Percentiles rank a stretch among this genome's conserved stretches.
Evolutionary conservation across 352 stramenopile genomes (phyloP).

Genomic region (Globisporangium polare): DNA sequence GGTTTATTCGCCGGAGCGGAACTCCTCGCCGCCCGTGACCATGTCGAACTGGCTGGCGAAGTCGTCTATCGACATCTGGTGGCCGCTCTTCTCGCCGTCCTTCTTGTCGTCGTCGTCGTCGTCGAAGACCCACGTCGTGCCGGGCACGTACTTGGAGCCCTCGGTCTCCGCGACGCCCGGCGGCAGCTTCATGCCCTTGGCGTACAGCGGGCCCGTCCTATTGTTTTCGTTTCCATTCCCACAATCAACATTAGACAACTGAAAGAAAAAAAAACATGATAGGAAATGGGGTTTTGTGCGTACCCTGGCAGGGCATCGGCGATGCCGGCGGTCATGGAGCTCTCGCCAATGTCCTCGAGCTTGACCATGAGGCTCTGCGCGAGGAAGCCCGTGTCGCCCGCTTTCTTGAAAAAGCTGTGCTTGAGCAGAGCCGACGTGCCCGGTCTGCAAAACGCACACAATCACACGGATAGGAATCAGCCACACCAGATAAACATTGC

Average conservation of each 20-base stretch:
- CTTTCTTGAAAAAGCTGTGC: slow-evolving; percentile 90
- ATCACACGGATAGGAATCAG: no score
- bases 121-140: slow-evolving; percentile 89
- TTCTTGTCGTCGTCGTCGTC: slow-evolving; percentile 77
- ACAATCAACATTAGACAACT: no score
- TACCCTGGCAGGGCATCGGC: slow-evolving; percentile 79
- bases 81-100: slow-evolving; percentile 6
- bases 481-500: no score
- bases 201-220: slow-evolving; percentile 78
- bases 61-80: slow-evolving; percentile 78
- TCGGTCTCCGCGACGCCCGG: slow-evolving; percentile 53
- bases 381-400: slow-evolving; percentile 62
- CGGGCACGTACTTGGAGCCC: slow-evolving; percentile 80
- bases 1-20: slow-evolving; percentile 65
- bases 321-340: slow-evolving; percentile 81
- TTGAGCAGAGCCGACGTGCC: slow-evolving; percentile 80
- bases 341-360: slow-evolving; percentile 87
- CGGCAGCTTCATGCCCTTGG: slow-evolving; percentile 72
- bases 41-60: slow-evolving; percentile 87
- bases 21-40: slow-evolving; percentile 83
- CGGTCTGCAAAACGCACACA: no score
- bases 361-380: slow-evolving; percentile 63
- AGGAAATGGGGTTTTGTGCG: no score
- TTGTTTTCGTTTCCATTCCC: slow-evolving; percentile 5
- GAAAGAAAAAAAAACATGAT: no score